Conservation (phyloP, 805 yeast species). For the Candida taoyuanica region DNA sequence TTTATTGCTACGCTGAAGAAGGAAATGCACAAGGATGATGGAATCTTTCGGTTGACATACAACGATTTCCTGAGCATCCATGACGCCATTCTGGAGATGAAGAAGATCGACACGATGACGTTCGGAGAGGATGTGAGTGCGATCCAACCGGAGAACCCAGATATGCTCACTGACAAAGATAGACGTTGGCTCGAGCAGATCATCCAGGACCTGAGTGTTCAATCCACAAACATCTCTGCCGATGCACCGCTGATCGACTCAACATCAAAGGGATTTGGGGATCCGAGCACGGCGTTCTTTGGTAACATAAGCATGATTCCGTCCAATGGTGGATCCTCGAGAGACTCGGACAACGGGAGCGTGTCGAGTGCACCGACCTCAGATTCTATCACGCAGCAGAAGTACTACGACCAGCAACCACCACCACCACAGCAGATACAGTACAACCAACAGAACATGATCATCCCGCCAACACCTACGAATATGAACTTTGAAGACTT, state of each 20-base stretch:
- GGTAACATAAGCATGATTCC: not conserved
- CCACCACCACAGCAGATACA: not conserved
- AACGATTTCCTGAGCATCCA: conserved; percentile 14
- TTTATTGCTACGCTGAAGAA: conserved; percentile 12
- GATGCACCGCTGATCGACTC: not conserved
- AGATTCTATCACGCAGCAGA: not conserved
- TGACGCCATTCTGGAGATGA: conserved; percentile 5
- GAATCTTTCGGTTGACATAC: conserved; percentile 11
- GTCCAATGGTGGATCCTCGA: not conserved
- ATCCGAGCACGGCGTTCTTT: not conserved
- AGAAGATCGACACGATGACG: conserved; percentile 6
- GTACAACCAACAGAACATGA: too few relatives aligned
- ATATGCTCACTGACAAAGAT: conserved; percentile 16
- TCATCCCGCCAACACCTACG: not conserved
- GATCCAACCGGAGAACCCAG: conserved; percentile 5
- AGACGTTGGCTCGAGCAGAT: conserved; percentile 24
- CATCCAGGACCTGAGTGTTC: conserved; percentile 9
- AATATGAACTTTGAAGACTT: conserved; percentile 8
- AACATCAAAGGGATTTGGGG: not conserved
- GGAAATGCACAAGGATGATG: conserved; percentile 16
- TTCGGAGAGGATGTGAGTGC: not conserved
- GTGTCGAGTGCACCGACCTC: conserved; percentile 1
- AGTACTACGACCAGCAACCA: not conserved
- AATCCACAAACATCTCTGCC: conserved; percentile 1
- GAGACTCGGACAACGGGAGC: conserved; percentile 5